These are phyloP conservation scores for Peltaster fructicola DNA, from an alignment of 2,329 filamentous ascomycete genomes.

Conservation along the genomic window DNA sequence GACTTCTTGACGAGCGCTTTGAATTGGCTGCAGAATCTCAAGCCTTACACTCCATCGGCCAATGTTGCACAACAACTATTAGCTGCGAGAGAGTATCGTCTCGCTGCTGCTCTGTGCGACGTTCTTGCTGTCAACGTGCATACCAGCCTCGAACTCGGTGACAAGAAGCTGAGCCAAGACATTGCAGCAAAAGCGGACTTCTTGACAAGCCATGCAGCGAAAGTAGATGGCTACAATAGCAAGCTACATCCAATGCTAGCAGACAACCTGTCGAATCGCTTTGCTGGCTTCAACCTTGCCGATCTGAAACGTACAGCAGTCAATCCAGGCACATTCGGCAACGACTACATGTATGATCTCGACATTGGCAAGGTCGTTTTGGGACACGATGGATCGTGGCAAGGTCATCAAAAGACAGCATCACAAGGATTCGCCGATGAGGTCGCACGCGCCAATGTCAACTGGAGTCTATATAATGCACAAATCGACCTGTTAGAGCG, in stretches of 20 bases:
- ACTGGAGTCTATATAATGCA: constrained; percentile 80
- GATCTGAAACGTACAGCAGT: constrained; percentile 63
- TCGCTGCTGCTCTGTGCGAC: constrained; percentile 71
- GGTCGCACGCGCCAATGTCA: constrained; percentile 72
- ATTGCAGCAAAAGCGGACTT: constrained; percentile 63
- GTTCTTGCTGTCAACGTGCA: constrained; percentile 85
- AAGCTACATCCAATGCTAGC: constrained; percentile 75
- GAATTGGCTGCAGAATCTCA: constrained; percentile 45
- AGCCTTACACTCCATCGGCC: constrained; percentile 26
- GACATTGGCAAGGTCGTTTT: constrained; percentile 60
- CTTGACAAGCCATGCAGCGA: constrained; percentile 59
- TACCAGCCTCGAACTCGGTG: constrained; percentile 59
- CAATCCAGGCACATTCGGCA: constrained; percentile 36
- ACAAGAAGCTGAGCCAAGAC: constrained; percentile 48
- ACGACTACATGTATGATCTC: constrained; percentile 70
- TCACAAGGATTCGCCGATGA: constrained; percentile 60
- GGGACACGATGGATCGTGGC: constrained; percentile 61
- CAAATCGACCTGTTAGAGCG: constrained; percentile 74
- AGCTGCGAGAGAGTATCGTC: constrained; percentile 25
- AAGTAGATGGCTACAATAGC: constrained; percentile 66
- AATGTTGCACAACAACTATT: constrained; percentile 12
- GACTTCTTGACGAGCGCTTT: constrained; percentile 56
- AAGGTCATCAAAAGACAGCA: constrained; percentile 29
- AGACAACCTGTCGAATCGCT: constrained; percentile 67
- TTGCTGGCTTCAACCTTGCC: constrained; percentile 34